Percentiles rank a stretch among this genome's conserved stretches.
Evolutionary conservation across 495 filamentous ascomycete genomes (phyloP).

Genomic region (Lasiosphaeris hirsuta): DNA sequence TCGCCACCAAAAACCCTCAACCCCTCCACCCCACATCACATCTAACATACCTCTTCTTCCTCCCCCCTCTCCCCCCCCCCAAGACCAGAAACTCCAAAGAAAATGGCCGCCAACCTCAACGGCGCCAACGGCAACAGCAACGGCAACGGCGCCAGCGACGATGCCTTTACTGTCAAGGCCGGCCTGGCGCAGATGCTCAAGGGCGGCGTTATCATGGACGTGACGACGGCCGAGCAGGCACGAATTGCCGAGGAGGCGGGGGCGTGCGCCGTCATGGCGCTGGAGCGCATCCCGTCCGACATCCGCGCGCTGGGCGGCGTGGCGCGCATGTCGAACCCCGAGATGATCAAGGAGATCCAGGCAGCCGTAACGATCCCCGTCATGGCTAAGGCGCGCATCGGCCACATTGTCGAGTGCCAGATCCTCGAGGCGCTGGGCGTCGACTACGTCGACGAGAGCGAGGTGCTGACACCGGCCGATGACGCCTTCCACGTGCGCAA

Average conservation of each 20-base stretch:
- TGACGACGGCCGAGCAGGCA: slow-evolving; percentile 90
- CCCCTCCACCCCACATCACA: neutral
- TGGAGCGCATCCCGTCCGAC: slow-evolving; percentile 96
- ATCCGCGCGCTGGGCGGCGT: slow-evolving; percentile 91
- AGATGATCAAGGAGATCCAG: slow-evolving; percentile 96
- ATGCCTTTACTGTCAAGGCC: slow-evolving; percentile 75
- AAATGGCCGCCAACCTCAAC: slow-evolving; percentile 18
- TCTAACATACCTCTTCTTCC: too few relatives aligned
- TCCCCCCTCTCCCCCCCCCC: neutral
- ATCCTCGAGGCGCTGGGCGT: slow-evolving; percentile 92
- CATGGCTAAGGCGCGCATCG: slow-evolving; percentile 98
- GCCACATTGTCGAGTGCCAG: slow-evolving; percentile 97
- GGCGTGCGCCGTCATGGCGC: slow-evolving; percentile 94
- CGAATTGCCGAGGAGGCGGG: slow-evolving; percentile 97
- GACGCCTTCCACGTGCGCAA: slow-evolving; percentile 89
- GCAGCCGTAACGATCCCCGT: slow-evolving; percentile 95
- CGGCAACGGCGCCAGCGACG: slow-evolving; percentile 27
- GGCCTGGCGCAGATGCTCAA: slow-evolving; percentile 96
- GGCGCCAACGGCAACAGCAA: slow-evolving; percentile 24
- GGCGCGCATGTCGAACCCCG: slow-evolving; percentile 93
- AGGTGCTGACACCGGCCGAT: slow-evolving; percentile 95
- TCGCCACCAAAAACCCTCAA: slow-evolving; percentile 12
- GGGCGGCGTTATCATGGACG: slow-evolving; percentile 99
- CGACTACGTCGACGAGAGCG: slow-evolving; percentile 97
- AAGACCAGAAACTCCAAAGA: neutral